phyloP scores from a whole-genome alignment of 192 early-diverging fungal species.

The Backusella luteola region DNA sequence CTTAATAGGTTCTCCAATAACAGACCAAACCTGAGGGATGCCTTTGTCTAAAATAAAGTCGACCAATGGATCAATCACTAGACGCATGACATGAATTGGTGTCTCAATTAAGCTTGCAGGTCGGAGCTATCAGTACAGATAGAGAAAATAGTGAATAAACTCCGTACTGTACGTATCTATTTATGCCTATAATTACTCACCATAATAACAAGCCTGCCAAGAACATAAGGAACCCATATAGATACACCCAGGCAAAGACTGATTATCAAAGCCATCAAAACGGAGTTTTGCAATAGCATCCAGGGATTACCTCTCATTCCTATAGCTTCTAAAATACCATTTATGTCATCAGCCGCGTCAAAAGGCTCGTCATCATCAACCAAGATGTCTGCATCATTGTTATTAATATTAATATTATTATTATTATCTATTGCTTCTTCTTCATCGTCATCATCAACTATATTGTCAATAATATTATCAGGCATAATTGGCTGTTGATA shows the following conservation, averaged over 20 bases:
- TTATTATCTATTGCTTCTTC: not conserved
- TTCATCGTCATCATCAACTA: not conserved
- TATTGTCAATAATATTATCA: not conserved
- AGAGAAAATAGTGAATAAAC: not conserved
- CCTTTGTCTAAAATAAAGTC: conserved; percentile 61
- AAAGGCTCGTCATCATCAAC: conserved; percentile 41
- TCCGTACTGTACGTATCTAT: not conserved
- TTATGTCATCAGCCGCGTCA: conserved; percentile 62
- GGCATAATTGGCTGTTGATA: not conserved
- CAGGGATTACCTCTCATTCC: conserved; percentile 85
- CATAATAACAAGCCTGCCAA: conserved; percentile 54
- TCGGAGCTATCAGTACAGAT: conserved; percentile 35
- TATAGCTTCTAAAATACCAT: conserved; percentile 82
- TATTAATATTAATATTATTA: not conserved
- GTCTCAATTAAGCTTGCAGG: conserved; percentile 49
- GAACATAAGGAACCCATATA: conserved; percentile 73
- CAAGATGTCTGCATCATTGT: not conserved
- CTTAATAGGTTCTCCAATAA: not conserved
- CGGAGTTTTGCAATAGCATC: conserved; percentile 77
- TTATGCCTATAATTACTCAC: conserved; percentile 17
- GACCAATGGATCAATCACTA: conserved; percentile 68
- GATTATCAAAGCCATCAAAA: conserved; percentile 75
- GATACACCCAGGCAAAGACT: conserved; percentile 67
- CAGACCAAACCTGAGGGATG: conserved; percentile 39
- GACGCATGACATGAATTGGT: conserved; percentile 53